These are phyloP conservation scores for Trifolium subterraneum DNA, from an alignment of 306 rosid genomes.

Conservation along the genomic window DNA sequence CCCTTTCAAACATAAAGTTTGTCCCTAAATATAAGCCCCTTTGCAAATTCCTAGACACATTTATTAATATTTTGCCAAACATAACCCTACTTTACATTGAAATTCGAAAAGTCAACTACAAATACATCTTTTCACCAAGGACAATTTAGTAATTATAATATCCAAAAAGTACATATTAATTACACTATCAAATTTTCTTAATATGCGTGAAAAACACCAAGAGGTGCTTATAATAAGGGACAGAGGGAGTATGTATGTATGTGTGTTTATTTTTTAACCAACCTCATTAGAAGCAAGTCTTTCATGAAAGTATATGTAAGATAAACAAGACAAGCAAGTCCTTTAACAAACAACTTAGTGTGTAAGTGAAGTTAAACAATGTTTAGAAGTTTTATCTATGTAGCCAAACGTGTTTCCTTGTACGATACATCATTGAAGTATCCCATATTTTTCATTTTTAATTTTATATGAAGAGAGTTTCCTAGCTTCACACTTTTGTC, in stretches of 20 bases:
- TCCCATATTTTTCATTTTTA: not conserved
- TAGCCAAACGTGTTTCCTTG: conserved; percentile 18
- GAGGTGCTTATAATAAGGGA: too few relatives aligned
- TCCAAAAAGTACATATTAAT: too few relatives aligned
- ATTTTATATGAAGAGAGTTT: conserved; percentile 1
- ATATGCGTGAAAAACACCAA: too few relatives aligned
- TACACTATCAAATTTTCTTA: too few relatives aligned
- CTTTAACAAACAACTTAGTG: conserved; percentile 36
- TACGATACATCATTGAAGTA: not conserved
- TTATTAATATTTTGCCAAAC: too few relatives aligned
- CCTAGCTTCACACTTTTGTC: conserved; percentile 20
- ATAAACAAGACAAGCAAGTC: conserved; percentile 37
- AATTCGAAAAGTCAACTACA: too few relatives aligned
- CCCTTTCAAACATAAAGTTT: too few relatives aligned
- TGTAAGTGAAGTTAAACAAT: conserved; percentile 48
- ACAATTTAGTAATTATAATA: too few relatives aligned
- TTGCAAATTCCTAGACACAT: too few relatives aligned
- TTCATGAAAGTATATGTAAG: not conserved
- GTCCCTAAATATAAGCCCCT: too few relatives aligned
- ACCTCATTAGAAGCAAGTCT: not conserved
- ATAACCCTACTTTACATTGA: too few relatives aligned
- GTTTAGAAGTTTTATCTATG: conserved; percentile 32
- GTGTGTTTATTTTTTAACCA: not conserved
- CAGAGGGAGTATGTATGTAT: not conserved
- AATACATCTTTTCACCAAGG: too few relatives aligned